These are phyloP conservation scores for Solanum hybrid DNA, from an alignment of 305 asterid genomes.

Conservation along the genomic window DNA sequence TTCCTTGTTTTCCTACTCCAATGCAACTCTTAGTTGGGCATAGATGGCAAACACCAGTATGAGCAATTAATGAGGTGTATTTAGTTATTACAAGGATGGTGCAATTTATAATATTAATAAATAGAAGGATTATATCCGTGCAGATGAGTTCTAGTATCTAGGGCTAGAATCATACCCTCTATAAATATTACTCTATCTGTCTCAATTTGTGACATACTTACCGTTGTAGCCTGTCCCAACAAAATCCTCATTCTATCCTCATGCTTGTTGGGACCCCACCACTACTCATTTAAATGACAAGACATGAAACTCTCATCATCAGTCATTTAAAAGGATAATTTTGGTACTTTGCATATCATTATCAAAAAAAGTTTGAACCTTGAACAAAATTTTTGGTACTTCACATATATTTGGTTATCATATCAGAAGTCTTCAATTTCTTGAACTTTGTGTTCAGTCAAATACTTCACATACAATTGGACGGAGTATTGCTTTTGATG, in stretches of 20 bases:
- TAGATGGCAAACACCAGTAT: background rate
- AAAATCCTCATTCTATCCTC: background rate
- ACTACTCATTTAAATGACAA: background rate
- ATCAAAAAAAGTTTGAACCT: background rate
- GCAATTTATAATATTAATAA: background rate
- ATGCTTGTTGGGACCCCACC: background rate
- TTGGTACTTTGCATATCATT: background rate
- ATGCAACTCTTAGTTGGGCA: background rate
- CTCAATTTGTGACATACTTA: background rate
- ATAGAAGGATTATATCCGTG: background rate
- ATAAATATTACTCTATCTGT: background rate
- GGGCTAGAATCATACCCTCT: background rate
- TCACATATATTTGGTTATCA: background rate
- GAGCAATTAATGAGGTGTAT: background rate
- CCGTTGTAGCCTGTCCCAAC: background rate
- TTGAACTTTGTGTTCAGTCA: background rate
- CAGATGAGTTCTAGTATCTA: background rate
- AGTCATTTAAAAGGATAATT: background rate
- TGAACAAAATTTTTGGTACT: background rate
- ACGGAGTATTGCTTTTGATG: background rate
- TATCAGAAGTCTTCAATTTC: background rate
- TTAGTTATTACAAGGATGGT: background rate
- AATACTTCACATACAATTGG: background rate
- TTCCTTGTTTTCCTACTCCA: background rate
- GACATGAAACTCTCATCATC: background rate